Conservation (phyloP, 306 rosid genomes). For the Hippophae rhamnoides region DNA sequence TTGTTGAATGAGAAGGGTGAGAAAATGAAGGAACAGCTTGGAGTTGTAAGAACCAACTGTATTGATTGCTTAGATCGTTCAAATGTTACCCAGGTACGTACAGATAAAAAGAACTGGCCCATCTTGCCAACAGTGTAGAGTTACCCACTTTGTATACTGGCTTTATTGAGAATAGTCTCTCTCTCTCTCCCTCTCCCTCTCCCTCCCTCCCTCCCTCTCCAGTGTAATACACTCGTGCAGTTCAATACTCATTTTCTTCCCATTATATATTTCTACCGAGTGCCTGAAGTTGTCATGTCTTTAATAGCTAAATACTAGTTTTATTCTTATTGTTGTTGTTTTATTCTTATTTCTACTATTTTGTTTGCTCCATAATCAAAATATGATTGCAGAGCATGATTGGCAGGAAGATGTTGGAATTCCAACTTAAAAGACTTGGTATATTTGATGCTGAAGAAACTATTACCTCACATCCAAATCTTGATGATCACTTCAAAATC, state of each 20-base stretch:
- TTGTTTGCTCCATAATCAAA: conserved; percentile 8
- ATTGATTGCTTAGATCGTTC: conserved; percentile 97
- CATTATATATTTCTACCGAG: too few relatives aligned
- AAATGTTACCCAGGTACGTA: conserved; percentile 90
- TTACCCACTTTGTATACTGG: background rate
- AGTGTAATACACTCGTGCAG: too few relatives aligned
- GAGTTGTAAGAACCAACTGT: conserved; percentile 89
- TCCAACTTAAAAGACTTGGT: conserved; percentile 90
- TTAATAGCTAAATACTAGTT: too few relatives aligned
- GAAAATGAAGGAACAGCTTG: conserved; percentile 93
- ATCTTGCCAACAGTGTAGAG: background rate
- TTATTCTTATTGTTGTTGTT: background rate
- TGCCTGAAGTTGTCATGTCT: too few relatives aligned
- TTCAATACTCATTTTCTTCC: too few relatives aligned
- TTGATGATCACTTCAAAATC: conserved; percentile 72
- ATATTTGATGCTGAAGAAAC: conserved; percentile 93
- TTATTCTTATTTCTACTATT: background rate
- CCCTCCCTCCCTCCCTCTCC: too few relatives aligned
- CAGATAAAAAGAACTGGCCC: background rate
- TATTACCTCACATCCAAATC: conserved; percentile 79
- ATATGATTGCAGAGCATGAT: conserved; percentile 80
- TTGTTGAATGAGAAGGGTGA: conserved; percentile 79
- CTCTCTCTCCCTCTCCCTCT: too few relatives aligned
- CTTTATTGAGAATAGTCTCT: too few relatives aligned
- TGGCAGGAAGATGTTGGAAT: conserved; percentile 75